Base-by-base conservation (phyloP, 805 yeast genomes). In the Ogataea zsoltii region DNA sequence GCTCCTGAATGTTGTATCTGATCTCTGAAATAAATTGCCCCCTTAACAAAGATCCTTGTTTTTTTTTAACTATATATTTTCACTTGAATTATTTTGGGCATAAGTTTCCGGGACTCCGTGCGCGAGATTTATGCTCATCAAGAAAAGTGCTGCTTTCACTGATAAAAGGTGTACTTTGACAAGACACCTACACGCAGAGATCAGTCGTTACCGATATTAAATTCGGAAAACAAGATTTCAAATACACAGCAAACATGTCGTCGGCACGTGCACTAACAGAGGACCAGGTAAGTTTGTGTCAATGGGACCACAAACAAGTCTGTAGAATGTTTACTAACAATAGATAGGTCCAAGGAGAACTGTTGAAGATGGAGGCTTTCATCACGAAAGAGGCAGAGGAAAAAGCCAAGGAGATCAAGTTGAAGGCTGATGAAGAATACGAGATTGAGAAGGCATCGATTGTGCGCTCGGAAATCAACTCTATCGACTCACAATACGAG, bases 361-460 rank as follows among this genome's bases (percentile, higher is more conserved):
- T 94, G 70, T 83, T 84, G 68, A 94, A 94, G 77, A 94, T 94
- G 97, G 96, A 92, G 67, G 91, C 95, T 65, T 94, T 94, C 83
- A 94, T 94, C 79, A 88, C 86, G 73, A 94, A 92, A 80, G 99
- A 94, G 74, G 99, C 99, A 32, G 96, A 91, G 62, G 99, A 94
- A 70, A 94, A 94, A 74, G 97, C 98, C 56, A 88, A 88, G 68
- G 99, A 94, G 71, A 90, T 94, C 64, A 83, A 79, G 66, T 76
- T 94, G 61, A 95, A 94, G 75, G 97, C 98, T 35, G 96, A 95
- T 67, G 99, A 94, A 70, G 99, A 94, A 73, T 94, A 92, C 67
- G 98, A 94, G 70, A 91, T 94, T 61, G 99, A 94, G 68, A 94
- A 94, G 76, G 92, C 97, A 17, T 82, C 89, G 46, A 83, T 94